Evolutionary conservation across 2,329 filamentous ascomycete species (phyloP), one percentile per base, ranked within the genome.

Genomic region (Cadophora sp.): DNA sequence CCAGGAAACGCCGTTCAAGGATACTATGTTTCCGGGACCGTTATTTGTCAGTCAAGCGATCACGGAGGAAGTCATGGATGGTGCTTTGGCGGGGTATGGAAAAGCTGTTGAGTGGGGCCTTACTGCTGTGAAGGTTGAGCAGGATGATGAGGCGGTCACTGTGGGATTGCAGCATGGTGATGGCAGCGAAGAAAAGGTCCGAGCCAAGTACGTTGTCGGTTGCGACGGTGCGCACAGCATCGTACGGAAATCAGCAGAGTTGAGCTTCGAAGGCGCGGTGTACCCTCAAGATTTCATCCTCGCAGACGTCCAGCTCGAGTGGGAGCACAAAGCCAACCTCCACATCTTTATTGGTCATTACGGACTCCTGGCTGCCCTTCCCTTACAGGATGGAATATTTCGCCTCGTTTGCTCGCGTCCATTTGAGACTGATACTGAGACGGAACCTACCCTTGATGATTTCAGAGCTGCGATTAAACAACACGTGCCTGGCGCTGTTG

Each of bases 211-310:
- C 64, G 80, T 81, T 3, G 79, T 86, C 2, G 85, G 84, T 1
- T 85, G 85, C 6, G 86, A 88, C 50, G 85, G 86, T 1, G 82
- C 84, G 0, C 81, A 82, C 22, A 86, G 83, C 0, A 80, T 78
- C 2, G 80, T 87, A 2, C 82, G 85, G 22, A 80, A 79, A 63
- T 69, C 73, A 0, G 78, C 81, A 26, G 73, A 73, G 22, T 76
- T 84, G 27, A 74, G 75, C 6, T 84, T 81, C 62, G 77, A 81
- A 5, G 83, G 83, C 0, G 80, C 75, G 1, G 76, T 79, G 0
- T 85, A 84, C 61, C 73, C 77, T 1, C 81, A 82, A 51, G 74
- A 80, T 4, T 84, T 83, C 67, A 79, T 82, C 40, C 80, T 85
- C 22, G 79, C 79, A 51, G 83, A 85, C 64, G 75, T 80, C 6